A percentile compares a stretch with the other conserved stretches of the same genome.
Conservation (phyloP, 1,139 yeast species). For the Hyphopichia wangnamkhiaoensis region DNA sequence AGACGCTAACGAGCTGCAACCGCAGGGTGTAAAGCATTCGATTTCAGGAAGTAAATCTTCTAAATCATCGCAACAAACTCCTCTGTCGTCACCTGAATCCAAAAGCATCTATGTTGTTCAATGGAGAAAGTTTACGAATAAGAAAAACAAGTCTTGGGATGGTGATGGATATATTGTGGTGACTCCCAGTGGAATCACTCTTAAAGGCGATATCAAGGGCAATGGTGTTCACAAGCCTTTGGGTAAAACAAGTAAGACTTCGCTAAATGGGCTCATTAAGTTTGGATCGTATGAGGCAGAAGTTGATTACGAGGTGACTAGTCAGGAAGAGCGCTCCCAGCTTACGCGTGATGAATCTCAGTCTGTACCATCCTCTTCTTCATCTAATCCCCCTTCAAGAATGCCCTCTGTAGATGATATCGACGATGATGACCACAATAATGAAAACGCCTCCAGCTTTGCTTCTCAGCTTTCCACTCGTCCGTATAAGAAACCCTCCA, state of each 20-base stretch:
- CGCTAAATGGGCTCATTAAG: constrained; percentile 13
- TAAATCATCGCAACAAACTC: neutral
- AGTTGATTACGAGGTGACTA: constrained; percentile 19
- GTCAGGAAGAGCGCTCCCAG: neutral
- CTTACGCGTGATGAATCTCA: neutral
- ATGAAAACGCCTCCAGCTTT: too few relatives aligned
- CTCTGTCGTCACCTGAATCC: neutral
- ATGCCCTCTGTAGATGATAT: neutral
- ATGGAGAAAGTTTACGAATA: constrained; percentile 70
- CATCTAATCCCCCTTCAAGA: neutral
- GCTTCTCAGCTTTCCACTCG: neutral
- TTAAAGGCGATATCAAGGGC: constrained; percentile 16
- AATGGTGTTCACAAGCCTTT: constrained; percentile 16
- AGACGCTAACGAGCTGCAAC: neutral
- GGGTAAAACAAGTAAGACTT: constrained; percentile 14
- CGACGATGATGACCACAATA: too few relatives aligned
- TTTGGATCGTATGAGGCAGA: constrained; percentile 32
- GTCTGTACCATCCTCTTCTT: neutral
- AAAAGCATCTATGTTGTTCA: constrained; percentile 40
- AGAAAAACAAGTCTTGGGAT: constrained; percentile 93
- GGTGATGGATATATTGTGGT: constrained; percentile 72
- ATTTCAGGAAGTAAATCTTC: neutral
- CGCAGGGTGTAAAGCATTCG: neutral
- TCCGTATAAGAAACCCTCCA: neutral
- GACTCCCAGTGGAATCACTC: constrained; percentile 12